Evolutionary conservation across 257 asterid genomes (phyloP).

Genomic region (Paulownia fortunei): DNA sequence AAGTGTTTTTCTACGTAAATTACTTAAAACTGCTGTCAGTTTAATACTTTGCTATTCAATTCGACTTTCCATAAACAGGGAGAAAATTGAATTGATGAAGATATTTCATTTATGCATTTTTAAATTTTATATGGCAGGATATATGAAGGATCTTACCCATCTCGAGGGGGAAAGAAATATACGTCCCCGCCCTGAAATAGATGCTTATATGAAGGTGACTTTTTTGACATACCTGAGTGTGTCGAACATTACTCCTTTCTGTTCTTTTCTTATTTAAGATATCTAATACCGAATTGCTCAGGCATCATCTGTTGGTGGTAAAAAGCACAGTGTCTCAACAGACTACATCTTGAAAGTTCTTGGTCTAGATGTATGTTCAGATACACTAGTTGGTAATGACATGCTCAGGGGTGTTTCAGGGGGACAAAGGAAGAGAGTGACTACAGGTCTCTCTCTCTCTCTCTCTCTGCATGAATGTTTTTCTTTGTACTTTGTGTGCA

Average conservation of each 20-base stretch:
- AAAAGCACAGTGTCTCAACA: constrained; percentile 75
- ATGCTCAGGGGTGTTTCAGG: constrained; percentile 95
- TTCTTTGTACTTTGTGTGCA: constrained; percentile 1
- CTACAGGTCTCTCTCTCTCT: constrained; percentile 60
- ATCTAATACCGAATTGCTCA: constrained; percentile 30
- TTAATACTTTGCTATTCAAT: not conserved
- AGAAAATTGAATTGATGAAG: not conserved
- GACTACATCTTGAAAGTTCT: constrained; percentile 88
- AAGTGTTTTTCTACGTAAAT: not conserved
- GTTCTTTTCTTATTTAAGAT: not conserved
- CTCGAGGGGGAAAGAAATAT: constrained; percentile 68
- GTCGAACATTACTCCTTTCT: not conserved
- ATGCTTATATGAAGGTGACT: constrained; percentile 86
- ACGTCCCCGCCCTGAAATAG: constrained; percentile 83
- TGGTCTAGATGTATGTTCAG: constrained; percentile 87
- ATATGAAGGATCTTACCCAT: constrained; percentile 70
- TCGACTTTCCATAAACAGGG: not conserved
- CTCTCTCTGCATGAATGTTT: constrained; percentile 12
- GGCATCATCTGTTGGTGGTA: constrained; percentile 82
- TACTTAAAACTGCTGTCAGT: not conserved
- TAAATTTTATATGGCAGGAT: constrained; percentile 46
- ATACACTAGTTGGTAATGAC: constrained; percentile 81
- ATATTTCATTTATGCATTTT: constrained; percentile 4
- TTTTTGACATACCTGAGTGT: not conserved
- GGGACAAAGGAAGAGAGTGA: constrained; percentile 88